These are phyloP conservation scores for Epichloe aotearoae DNA, from an alignment of 2,329 filamentous ascomycete genomes.

Conservation along the genomic window DNA sequence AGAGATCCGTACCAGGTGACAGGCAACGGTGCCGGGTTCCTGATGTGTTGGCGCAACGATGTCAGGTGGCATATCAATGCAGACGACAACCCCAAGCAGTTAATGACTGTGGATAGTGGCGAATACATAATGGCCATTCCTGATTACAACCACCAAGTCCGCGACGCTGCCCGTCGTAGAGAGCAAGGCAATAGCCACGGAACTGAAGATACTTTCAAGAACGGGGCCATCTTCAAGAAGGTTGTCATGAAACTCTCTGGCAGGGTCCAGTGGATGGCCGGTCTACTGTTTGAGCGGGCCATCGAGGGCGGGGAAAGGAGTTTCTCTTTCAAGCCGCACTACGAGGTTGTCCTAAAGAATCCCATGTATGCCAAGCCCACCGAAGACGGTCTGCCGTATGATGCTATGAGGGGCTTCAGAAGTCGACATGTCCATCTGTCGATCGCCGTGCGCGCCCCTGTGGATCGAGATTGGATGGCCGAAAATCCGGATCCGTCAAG, in stretches of 20 bases:
- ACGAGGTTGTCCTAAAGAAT: conserved; percentile 75
- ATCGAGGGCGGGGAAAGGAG: conserved; percentile 58
- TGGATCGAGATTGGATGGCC: conserved; percentile 74
- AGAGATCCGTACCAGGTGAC: conserved; percentile 90
- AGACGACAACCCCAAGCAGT: conserved; percentile 76
- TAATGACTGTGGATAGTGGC: conserved; percentile 91
- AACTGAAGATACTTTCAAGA: conserved; percentile 51
- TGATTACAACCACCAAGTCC: conserved; percentile 80
- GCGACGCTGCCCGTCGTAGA: conserved; percentile 41
- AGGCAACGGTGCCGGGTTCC: conserved; percentile 82
- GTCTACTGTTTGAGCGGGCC: conserved; percentile 83
- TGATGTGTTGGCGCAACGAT: conserved; percentile 97
- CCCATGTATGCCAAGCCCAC: conserved; percentile 57
- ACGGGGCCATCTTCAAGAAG: conserved; percentile 86
- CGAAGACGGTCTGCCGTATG: conserved; percentile 49
- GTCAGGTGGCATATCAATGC: conserved; percentile 77
- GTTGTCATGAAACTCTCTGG: conserved; percentile 98
- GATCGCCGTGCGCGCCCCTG: conserved; percentile 75
- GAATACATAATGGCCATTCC: conserved; percentile 92
- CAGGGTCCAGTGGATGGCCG: conserved; percentile 84
- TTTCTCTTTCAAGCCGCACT: conserved; percentile 86
- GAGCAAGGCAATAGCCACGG: conserved; percentile 46
- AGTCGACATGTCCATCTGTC: conserved; percentile 96
- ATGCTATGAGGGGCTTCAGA: conserved; percentile 92
- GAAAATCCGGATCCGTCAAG: conserved; percentile 61